phyloP scores from a whole-genome alignment of 768 basidiomycete genomes.

The Lyophyllum semitale region DNA sequence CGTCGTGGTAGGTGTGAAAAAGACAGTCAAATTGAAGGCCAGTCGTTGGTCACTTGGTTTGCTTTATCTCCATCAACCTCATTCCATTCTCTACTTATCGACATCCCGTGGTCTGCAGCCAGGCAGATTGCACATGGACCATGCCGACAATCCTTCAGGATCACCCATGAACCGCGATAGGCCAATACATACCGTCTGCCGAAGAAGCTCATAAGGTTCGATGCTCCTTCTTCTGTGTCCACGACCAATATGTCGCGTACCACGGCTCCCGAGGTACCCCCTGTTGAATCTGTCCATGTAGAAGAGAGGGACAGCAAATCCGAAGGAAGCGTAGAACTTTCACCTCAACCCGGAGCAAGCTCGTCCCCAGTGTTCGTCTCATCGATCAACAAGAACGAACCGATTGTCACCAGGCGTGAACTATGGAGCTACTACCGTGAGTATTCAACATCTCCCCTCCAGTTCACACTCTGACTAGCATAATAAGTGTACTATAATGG shows the following conservation, averaged over 20 bases:
- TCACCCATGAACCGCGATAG: neutral
- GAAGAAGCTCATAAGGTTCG: conserved; percentile 2
- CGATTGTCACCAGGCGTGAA: conserved; percentile 70
- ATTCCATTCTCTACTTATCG: neutral
- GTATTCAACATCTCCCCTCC: conserved; percentile 24
- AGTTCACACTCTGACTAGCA: neutral
- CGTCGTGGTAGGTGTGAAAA: neutral
- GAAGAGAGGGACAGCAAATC: neutral
- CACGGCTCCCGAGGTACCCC: neutral
- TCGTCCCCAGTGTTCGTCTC: conserved; percentile 34
- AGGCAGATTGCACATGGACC: neutral
- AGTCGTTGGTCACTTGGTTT: neutral
- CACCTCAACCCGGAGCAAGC: neutral
- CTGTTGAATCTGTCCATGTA: neutral
- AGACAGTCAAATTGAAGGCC: neutral
- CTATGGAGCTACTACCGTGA: conserved; percentile 80
- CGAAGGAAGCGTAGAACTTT: neutral
- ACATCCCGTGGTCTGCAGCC: neutral
- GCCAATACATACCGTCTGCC: neutral
- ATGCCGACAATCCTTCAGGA: neutral
- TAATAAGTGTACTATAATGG: conserved; percentile 77
- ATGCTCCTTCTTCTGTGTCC: neutral
- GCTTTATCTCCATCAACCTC: neutral
- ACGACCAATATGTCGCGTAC: neutral
- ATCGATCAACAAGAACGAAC: conserved; percentile 52